phyloP scores from a whole-genome alignment of 345 rosid genomes.

The Litchi chinensis region DNA sequence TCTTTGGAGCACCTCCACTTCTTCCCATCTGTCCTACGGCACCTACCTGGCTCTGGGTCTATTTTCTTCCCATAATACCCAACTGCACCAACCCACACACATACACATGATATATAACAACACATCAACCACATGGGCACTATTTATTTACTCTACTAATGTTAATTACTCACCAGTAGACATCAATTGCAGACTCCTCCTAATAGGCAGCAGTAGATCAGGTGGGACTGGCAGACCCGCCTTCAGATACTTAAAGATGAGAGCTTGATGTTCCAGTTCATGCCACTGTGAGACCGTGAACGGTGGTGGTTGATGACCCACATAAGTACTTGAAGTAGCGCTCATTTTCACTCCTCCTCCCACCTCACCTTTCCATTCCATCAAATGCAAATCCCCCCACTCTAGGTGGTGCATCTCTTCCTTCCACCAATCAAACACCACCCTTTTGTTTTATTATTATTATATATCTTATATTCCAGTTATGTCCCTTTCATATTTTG shows the following conservation, averaged over 20 bases:
- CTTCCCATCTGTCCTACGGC: conserved; percentile 87
- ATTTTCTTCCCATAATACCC: conserved; percentile 61
- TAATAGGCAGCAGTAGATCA: conserved; percentile 63
- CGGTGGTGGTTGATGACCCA: conserved; percentile 19
- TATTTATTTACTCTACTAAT: too few relatives aligned
- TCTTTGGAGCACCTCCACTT: conserved; percentile 96
- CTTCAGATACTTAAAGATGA: conserved; percentile 74
- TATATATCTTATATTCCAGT: too few relatives aligned
- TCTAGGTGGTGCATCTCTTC: too few relatives aligned
- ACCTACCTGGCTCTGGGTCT: conserved; percentile 87
- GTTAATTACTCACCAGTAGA: conserved; percentile 3
- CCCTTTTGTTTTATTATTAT: too few relatives aligned
- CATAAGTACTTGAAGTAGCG: not conserved
- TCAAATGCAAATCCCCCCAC: not conserved
- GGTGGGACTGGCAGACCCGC: conserved; percentile 77
- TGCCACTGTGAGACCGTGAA: conserved; percentile 73
- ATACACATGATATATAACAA: too few relatives aligned
- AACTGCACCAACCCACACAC: not conserved
- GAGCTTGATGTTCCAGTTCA: conserved; percentile 91
- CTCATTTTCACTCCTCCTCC: conserved; percentile 25
- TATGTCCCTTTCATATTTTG: too few relatives aligned
- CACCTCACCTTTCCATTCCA: not conserved
- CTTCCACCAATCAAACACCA: too few relatives aligned
- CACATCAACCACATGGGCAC: too few relatives aligned
- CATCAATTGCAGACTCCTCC: conserved; percentile 43